These are phyloP conservation scores for Neocucurbitaria cava DNA, from an alignment of 2,329 filamentous ascomycete genomes.

Conservation along the genomic window DNA sequence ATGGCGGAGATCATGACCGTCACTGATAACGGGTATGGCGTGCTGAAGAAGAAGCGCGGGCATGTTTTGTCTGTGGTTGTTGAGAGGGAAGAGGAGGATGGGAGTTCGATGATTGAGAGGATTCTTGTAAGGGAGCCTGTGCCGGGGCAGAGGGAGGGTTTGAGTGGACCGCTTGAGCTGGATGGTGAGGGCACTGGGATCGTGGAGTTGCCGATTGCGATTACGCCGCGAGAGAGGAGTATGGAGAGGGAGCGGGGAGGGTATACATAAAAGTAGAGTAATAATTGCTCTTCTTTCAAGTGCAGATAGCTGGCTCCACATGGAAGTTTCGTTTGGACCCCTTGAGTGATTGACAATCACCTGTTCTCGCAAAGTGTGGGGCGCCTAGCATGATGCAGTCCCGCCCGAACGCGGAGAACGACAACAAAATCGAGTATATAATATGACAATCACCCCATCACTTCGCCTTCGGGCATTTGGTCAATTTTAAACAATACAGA, in stretches of 20 bases:
- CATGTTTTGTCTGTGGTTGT: slow-evolving; percentile 31
- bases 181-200: slow-evolving; percentile 24
- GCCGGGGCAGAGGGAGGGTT: slow-evolving; percentile 34
- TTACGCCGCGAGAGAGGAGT: slow-evolving; percentile 28
- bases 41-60: slow-evolving; percentile 27
- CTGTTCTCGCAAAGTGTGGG: no score
- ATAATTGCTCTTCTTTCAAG: background rate
- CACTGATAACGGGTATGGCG: slow-evolving; percentile 11
- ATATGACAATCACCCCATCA: background rate
- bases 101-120: background rate
- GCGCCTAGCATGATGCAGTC: no score
- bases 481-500: slow-evolving; percentile 47
- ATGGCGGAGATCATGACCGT: slow-evolving; percentile 6
- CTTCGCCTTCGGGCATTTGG: slow-evolving; percentile 27
- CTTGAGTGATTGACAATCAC: no score
- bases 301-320: no score
- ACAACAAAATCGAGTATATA: no score
- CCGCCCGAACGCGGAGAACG: no score
- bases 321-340: no score
- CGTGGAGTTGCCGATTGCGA: slow-evolving; percentile 27
- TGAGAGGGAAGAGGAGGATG: slow-evolving; percentile 31
- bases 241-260: slow-evolving; percentile 8
- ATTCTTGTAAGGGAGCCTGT: slow-evolving; percentile 30
- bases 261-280: background rate
- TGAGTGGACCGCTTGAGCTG: slow-evolving; percentile 31